Conservation (phyloP, 805 yeast genomes). For the Hemisphaericaspora nanyangensis region DNA sequence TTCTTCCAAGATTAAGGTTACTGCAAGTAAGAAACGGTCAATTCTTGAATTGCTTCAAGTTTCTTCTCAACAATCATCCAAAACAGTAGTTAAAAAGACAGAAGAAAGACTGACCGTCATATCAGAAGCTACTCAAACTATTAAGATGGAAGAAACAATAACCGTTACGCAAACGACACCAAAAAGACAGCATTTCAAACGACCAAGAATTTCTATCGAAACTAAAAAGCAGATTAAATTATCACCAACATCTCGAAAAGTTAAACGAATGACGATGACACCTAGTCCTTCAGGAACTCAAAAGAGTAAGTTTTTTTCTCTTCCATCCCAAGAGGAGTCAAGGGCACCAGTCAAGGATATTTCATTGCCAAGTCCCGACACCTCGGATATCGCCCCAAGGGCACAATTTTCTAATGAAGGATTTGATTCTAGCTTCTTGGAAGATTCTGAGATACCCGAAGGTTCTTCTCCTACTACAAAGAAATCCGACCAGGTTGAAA, state of each 20-base stretch:
- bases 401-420: too few relatives aligned
- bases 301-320: conserved; percentile 8
- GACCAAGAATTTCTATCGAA: conserved; percentile 1
- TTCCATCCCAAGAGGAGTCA: conserved; percentile 1
- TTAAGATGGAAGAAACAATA: too few relatives aligned
- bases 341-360: conserved; percentile 7
- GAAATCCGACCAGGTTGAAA: background rate
- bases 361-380: background rate
- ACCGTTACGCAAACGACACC: too few relatives aligned
- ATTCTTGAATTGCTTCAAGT: background rate
- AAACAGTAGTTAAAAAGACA: conserved; percentile 4
- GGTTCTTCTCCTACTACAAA: conserved; percentile 22
- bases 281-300: conserved; percentile 1
- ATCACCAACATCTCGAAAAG: conserved; percentile 14
- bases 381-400: background rate
- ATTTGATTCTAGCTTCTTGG: conserved; percentile 10
- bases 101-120: too few relatives aligned
- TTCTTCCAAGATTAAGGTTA: background rate
- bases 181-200: background rate
- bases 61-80: background rate
- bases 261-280: conserved; percentile 3
- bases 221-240: too few relatives aligned
- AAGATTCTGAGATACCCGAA: conserved; percentile 33
- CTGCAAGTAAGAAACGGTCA: background rate
- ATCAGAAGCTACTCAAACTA: too few relatives aligned